phyloP scores from a whole-genome alignment of 2,329 filamentous ascomycete genomes.

The Geosmithia putterillii region DNA sequence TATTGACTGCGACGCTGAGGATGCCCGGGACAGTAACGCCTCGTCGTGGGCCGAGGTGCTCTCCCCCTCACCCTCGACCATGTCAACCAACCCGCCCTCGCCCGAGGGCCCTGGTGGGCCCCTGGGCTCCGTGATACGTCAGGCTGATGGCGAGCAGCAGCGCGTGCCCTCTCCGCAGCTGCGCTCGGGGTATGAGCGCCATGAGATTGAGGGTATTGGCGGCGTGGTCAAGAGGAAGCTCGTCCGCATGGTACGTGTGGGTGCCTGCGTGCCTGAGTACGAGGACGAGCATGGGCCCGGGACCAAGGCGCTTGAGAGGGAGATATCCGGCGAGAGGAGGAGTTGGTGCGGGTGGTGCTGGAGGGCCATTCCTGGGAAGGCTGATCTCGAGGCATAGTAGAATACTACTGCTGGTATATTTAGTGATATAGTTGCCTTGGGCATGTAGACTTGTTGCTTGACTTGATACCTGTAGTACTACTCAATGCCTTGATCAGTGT shows the following conservation, averaged over 20 bases:
- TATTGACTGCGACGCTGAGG: constrained; percentile 73
- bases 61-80: not conserved
- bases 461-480: no score
- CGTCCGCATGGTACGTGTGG: constrained; percentile 71
- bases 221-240: constrained; percentile 79
- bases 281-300: constrained; percentile 58
- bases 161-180: constrained; percentile 38
- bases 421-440: no score
- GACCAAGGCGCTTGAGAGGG: constrained; percentile 54
- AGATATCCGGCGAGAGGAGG: constrained; percentile 54
- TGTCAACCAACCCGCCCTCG: constrained; percentile 1
- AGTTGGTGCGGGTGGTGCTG: constrained; percentile 93
- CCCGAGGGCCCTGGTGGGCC: constrained; percentile 5
- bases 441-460: no score
- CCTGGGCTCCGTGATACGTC: constrained; percentile 10
- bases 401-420: no score
- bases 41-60: constrained; percentile 1
- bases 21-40: constrained; percentile 35
- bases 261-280: constrained; percentile 75
- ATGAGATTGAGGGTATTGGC: constrained; percentile 86
- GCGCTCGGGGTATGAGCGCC: constrained; percentile 65
- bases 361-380: constrained; percentile 51
- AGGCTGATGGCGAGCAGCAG: constrained; percentile 15
- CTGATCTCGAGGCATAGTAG: not conserved
- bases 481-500: no score